A percentile compares a stretch with the other conserved stretches of the same genome.
These are phyloP conservation scores for Neurospora intermedia DNA, from an alignment of 495 filamentous ascomycete genomes.

Conservation along the genomic window DNA sequence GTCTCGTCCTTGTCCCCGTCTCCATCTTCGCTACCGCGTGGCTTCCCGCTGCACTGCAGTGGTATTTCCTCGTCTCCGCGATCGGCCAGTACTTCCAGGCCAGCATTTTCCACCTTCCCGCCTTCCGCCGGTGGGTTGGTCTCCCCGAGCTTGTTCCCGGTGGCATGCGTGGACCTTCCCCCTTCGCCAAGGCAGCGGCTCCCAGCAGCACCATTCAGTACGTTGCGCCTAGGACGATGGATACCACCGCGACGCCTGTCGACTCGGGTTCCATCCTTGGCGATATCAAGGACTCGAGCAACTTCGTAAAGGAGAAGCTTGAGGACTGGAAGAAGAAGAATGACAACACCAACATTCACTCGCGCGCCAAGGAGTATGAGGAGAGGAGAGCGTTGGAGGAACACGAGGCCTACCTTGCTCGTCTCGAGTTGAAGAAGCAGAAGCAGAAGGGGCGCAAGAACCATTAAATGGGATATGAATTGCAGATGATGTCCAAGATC, in stretches of 20 bases:
- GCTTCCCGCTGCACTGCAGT: constrained; percentile 58
- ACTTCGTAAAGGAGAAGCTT: constrained; percentile 27
- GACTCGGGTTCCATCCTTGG: constrained; percentile 10
- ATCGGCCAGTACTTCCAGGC: constrained; percentile 48
- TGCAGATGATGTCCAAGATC: not conserved
- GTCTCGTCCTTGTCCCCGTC: constrained; percentile 48
- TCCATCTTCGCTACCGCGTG: constrained; percentile 50
- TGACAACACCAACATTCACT: constrained; percentile 5
- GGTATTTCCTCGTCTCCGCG: constrained; percentile 56
- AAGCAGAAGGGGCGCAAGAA: constrained; percentile 1
- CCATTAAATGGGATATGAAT: not conserved
- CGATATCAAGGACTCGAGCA: constrained; percentile 16
- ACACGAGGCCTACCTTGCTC: constrained; percentile 24
- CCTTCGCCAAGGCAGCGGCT: not conserved
- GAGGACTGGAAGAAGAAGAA: constrained; percentile 15
- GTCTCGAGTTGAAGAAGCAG: constrained; percentile 19
- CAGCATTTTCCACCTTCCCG: constrained; percentile 36
- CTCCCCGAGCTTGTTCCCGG: constrained; percentile 34
- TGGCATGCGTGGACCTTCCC: not conserved
- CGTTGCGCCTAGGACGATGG: constrained; percentile 22
- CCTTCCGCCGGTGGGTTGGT: constrained; percentile 39
- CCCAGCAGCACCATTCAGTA: constrained; percentile 6
- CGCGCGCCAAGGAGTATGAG: constrained; percentile 35
- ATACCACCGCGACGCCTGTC: constrained; percentile 9
- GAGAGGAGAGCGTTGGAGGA: constrained; percentile 34